Base-by-base conservation (phyloP, 2,329 filamentous ascomycete genomes). In the Sclerotinia spermophila region DNA sequence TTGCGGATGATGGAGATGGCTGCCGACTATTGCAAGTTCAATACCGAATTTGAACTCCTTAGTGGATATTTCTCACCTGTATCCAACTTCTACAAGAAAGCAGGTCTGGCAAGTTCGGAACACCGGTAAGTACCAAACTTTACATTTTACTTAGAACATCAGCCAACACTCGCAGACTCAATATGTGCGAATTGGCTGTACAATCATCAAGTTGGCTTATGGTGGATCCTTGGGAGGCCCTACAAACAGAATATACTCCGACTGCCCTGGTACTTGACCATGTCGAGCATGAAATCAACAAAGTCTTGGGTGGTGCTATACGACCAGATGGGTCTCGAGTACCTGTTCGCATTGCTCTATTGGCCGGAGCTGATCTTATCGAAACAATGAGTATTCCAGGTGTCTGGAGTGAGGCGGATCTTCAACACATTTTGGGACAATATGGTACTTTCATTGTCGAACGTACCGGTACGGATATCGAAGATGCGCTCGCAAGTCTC, bases 221-320 rank as follows among this genome's bases (percentile, higher is more conserved):
- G 89, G 92, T 96, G 60, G 93, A 97, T 79, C 89, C 92, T 0
- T 96, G 92, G 90, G 94, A 97, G 84, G 92, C 93, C n/a, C 84
- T 91, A 76, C 89, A 96, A 82, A 87, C 90, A 77, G 86, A 92
- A 75, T 98, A 97, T 79, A 90, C 93, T 73, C 93, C 94, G 24
- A 98, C 95, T 0, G 95, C 94, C 53, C 87, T 91, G 76, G 94
- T 97, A 55, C 84, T 97, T 64, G 93, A 97, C 78, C 95, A 97
- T 81, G 96, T 97, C 77, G 90, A 96, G 75, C 83, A 95, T 78
- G 93, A 97, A 80, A 92, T 97, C 79, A 97, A 97, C 79, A 86
- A 87, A 35, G 87, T 93, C 59, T 84, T 90, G 42, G 90, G 91
- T 53, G 94, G 94, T 10, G 87, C 96, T 42, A 86, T 92, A 76